Conservation (phyloP, 2,329 filamentous ascomycete genomes). For the Penicillium palitans region DNA sequence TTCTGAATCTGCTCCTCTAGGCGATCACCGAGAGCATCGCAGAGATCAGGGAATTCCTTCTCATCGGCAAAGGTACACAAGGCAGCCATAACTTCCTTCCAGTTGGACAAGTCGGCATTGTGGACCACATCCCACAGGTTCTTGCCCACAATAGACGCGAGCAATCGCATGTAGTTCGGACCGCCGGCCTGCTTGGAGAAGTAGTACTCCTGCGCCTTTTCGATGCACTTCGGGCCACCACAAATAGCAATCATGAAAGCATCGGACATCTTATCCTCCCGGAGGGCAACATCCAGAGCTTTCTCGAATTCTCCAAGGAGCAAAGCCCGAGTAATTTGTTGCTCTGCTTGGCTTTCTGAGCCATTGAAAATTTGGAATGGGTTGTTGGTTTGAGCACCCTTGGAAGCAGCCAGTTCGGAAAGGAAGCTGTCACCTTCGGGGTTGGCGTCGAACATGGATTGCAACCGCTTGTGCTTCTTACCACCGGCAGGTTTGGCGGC, state of each 20-base stretch:
- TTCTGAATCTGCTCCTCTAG: slow-evolving; percentile 67
- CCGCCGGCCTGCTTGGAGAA: slow-evolving; percentile 77
- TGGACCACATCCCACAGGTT: slow-evolving; percentile 98
- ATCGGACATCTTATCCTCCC: slow-evolving; percentile 87
- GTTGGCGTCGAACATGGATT: slow-evolving; percentile 76
- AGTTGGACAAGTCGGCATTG: slow-evolving; percentile 87
- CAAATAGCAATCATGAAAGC: slow-evolving; percentile 98
- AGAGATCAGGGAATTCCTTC: slow-evolving; percentile 88
- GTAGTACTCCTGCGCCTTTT: slow-evolving; percentile 91
- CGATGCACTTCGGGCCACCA: slow-evolving; percentile 86
- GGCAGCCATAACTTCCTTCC: slow-evolving; percentile 96
- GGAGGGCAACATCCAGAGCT: slow-evolving; percentile 83
- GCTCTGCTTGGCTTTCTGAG: slow-evolving; percentile 79
- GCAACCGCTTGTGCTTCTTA: slow-evolving; percentile 64
- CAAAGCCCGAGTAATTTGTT: slow-evolving; percentile 80
- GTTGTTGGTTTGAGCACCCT: slow-evolving; percentile 88
- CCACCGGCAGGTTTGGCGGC: slow-evolving; percentile 45
- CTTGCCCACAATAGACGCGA: slow-evolving; percentile 90
- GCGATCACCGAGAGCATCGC: slow-evolving; percentile 89
- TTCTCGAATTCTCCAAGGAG: slow-evolving; percentile 89
- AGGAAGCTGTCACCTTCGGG: slow-evolving; percentile 82
- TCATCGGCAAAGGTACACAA: slow-evolving; percentile 94
- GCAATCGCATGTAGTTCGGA: slow-evolving; percentile 86
- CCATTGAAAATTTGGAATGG: slow-evolving; percentile 89
- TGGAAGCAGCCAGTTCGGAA: slow-evolving; percentile 78